Percentiles rank a stretch among this genome's conserved stretches.
Conservation (phyloP, 2,329 filamentous ascomycete genomes). For the Chrysosporium queenslandicum region DNA sequence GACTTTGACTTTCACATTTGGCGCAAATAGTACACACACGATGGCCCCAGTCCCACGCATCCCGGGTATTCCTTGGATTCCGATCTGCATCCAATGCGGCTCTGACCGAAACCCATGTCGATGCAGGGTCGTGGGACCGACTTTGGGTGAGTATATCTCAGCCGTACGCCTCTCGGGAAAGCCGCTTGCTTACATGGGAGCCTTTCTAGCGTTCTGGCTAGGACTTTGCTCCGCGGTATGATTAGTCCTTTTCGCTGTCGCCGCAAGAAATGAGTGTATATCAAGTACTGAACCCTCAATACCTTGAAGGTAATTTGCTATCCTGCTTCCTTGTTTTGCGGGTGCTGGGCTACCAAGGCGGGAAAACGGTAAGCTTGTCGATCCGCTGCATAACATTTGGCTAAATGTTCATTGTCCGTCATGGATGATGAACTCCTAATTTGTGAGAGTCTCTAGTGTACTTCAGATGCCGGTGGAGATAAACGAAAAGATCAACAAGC, state of each 20-base stretch:
- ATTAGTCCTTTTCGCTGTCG: conserved; percentile 33
- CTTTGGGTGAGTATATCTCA: conserved; percentile 32
- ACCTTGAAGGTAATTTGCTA: conserved; percentile 40
- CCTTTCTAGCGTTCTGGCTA: conserved; percentile 7
- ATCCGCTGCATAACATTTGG: no score
- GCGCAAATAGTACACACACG: not conserved
- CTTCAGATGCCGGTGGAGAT: conserved; percentile 8
- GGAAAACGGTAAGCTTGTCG: conserved; percentile 41
- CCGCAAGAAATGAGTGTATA: not conserved
- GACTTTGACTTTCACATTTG: not conserved
- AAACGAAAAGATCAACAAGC: conserved; percentile 6
- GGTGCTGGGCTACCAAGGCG: conserved; percentile 45
- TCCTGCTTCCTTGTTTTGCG: conserved; percentile 47
- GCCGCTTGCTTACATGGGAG: not conserved
- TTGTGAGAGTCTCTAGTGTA: not conserved
- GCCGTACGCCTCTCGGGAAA: no score
- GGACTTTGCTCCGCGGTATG: conserved; percentile 34
- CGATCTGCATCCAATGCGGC: conserved; percentile 46
- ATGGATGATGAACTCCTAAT: not conserved
- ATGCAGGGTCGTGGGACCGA: conserved; percentile 48
- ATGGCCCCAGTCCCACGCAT: not conserved
- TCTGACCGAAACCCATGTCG: conserved; percentile 49
- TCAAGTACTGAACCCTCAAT: not conserved
- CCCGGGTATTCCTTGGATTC: conserved; percentile 6
- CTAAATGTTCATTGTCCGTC: not conserved